Conservation (phyloP, 352 stramenopile genomes). For the Phytophthora sojae region DNA sequence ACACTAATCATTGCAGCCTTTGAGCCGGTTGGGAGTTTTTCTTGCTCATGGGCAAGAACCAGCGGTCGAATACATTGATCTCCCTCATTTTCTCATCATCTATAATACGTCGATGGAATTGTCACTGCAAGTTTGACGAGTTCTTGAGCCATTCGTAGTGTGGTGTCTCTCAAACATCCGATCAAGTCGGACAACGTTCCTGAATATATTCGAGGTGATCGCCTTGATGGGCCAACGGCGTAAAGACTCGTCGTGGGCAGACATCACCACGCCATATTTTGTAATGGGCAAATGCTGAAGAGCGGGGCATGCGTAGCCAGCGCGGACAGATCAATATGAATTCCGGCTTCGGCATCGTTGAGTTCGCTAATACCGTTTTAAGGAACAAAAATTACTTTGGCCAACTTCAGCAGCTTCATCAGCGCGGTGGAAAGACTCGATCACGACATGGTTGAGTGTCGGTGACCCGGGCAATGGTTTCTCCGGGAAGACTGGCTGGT, state of each 20-base stretch:
- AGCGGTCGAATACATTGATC: too few relatives aligned
- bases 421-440: not conserved
- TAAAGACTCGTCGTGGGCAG: not conserved
- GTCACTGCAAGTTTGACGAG: not conserved
- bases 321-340: not conserved
- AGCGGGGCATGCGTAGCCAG: not conserved
- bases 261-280: not conserved
- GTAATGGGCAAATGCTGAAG: not conserved
- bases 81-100: too few relatives aligned
- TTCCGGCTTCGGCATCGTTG: too few relatives aligned
- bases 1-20: too few relatives aligned
- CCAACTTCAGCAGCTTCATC: not conserved
- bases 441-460: not conserved
- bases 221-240: not conserved
- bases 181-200: not conserved
- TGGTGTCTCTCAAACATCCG: constrained; percentile 11
- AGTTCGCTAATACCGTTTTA: not conserved
- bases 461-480: not conserved
- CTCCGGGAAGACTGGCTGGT: not conserved
- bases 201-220: not conserved
- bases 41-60: not conserved
- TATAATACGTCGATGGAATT: too few relatives aligned
- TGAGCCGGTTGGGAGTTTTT: not conserved
- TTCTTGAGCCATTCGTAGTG: not conserved
- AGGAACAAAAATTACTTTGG: not conserved